These are phyloP conservation scores for Emergomyces pasteurianus DNA, from an alignment of 2,329 filamentous ascomycete species.

Conservation along the genomic window DNA sequence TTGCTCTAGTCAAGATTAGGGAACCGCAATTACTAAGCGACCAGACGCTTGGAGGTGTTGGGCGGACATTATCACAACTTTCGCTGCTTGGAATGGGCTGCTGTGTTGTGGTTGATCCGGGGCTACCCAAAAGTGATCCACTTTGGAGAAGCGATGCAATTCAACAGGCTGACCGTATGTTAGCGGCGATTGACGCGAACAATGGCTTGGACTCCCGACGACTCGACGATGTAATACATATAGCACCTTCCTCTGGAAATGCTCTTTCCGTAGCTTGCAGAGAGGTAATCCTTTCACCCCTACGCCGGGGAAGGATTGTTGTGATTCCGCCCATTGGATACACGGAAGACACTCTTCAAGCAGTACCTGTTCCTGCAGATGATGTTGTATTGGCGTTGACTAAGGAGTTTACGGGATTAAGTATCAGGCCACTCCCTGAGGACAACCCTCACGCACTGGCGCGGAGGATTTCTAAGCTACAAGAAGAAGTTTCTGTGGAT, in stretches of 20 bases:
- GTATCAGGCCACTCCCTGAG: constrained; percentile 33
- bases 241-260: constrained; percentile 19
- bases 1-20: constrained; percentile 77
- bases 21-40: constrained; percentile 60
- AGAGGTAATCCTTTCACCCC: constrained; percentile 50
- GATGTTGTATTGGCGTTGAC: constrained; percentile 67
- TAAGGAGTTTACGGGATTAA: constrained; percentile 59
- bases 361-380: constrained; percentile 41
- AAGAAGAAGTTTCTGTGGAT: constrained; percentile 55
- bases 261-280: constrained; percentile 29
- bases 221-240: constrained; percentile 46
- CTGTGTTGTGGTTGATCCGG: constrained; percentile 66
- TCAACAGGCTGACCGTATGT: constrained; percentile 60
- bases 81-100: constrained; percentile 69
- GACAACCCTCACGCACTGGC: constrained; percentile 32
- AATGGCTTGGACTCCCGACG: constrained; percentile 57
- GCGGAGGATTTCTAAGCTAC: constrained; percentile 29
- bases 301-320: constrained; percentile 57
- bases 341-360: constrained; percentile 37
- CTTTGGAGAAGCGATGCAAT: constrained; percentile 37
- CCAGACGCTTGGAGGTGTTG: constrained; percentile 59
- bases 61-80: constrained; percentile 73
- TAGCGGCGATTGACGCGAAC: constrained; percentile 57
- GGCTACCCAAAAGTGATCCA: constrained; percentile 32
- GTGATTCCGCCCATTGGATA: constrained; percentile 57